Evolutionary conservation across 305 asterid species (phyloP).

Genomic region (Andrographis paniculata): DNA sequence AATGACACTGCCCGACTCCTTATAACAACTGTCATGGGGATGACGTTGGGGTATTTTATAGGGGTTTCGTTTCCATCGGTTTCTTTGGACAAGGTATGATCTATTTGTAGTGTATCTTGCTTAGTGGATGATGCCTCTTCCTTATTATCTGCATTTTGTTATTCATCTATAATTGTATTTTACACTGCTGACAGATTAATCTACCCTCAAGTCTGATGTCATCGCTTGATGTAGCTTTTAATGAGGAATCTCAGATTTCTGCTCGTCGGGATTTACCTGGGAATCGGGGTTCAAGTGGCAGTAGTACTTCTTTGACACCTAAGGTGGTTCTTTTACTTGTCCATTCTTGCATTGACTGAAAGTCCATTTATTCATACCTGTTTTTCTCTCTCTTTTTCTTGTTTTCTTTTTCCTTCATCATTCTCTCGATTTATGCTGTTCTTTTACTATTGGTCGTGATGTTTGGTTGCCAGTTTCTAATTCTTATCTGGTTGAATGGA

Average conservation of each 20-base stretch:
- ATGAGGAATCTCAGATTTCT: conserved; percentile 23
- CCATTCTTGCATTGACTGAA: background rate
- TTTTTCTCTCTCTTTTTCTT: no score
- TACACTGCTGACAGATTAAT: conserved; percentile 35
- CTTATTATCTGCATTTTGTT: conserved; percentile 3
- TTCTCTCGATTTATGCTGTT: background rate
- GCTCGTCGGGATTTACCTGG: conserved; percentile 33
- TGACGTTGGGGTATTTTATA: conserved; percentile 45
- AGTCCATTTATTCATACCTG: background rate
- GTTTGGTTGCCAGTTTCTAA: background rate
- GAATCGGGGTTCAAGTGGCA: conserved; percentile 37
- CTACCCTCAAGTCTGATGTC: conserved; percentile 43
- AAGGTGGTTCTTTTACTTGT: conserved; percentile 24
- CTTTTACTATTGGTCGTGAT: no score
- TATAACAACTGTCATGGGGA: conserved; percentile 40
- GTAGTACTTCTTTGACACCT: conserved; percentile 25
- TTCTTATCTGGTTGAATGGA: background rate
- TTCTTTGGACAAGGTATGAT: conserved; percentile 38
- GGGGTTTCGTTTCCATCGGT: conserved; percentile 48
- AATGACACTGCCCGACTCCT: conserved; percentile 35
- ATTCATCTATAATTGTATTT: background rate
- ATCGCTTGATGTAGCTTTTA: conserved; percentile 26
- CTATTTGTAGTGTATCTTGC: background rate
- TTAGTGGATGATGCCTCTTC: background rate
- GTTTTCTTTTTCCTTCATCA: background rate